A percentile compares a stretch with the other conserved stretches of the same genome.
Conservation (phyloP, 805 yeast genomes). For the Kuraishia capsulata region DNA sequence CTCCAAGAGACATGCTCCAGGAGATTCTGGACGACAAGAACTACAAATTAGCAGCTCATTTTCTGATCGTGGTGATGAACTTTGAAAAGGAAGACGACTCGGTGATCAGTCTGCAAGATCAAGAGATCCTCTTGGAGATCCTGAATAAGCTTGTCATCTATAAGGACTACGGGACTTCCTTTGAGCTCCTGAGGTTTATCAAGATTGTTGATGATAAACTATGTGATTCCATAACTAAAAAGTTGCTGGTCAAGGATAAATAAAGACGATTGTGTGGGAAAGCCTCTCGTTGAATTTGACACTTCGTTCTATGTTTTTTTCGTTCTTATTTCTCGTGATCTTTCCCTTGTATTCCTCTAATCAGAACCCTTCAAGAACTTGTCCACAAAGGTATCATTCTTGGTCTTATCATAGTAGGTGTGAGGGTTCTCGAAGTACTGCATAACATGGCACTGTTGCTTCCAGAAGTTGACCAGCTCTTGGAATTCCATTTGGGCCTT, state of each 20-base stretch:
- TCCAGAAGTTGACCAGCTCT: conserved; percentile 84
- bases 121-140: conserved; percentile 30
- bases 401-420: conserved; percentile 43
- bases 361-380: conserved; percentile 61
- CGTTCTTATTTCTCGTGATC: too few species aligned
- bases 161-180: conserved; percentile 43
- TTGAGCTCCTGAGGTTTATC: conserved; percentile 44
- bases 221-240: conserved; percentile 26
- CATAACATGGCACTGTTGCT: conserved; percentile 78
- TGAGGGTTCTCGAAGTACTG: conserved; percentile 63
- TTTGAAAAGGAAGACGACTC: conserved; percentile 28
- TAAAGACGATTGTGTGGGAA: conserved; percentile 3
- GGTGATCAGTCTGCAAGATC: conserved; percentile 22
- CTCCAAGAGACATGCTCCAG: conserved; percentile 36
- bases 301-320: neutral
- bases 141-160: conserved; percentile 28
- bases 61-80: conserved; percentile 41
- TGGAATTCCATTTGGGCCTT: conserved; percentile 90
- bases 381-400: conserved; percentile 56
- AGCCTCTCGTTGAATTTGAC: conserved; percentile 1
- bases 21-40: conserved; percentile 26
- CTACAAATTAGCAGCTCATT: conserved; percentile 42
- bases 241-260: conserved; percentile 8
- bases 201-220: conserved; percentile 32
- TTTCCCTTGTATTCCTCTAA: too few species aligned